A percentile compares a stretch with the other conserved stretches of the same genome.
phyloP scores from a whole-genome alignment of 1,139 yeast genomes.

The Taphrina betulina region DNA sequence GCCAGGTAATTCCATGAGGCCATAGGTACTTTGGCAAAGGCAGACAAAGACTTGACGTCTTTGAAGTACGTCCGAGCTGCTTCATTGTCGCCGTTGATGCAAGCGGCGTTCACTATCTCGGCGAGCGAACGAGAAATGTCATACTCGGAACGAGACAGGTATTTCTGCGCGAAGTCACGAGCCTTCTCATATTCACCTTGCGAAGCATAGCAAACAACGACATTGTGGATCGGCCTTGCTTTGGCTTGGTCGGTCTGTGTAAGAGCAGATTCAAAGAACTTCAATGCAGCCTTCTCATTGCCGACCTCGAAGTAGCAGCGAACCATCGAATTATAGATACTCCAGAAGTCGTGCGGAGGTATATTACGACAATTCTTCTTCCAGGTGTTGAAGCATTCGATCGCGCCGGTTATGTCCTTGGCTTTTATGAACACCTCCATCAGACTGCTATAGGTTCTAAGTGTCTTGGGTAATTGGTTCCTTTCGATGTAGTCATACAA shows the following conservation, averaged over 20 bases:
- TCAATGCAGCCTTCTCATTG: constrained; percentile 41
- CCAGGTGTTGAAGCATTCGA: constrained; percentile 38
- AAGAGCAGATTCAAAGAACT: constrained; percentile 39
- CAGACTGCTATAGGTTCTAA: constrained; percentile 29
- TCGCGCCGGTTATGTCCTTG: constrained; percentile 35
- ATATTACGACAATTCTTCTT: constrained; percentile 33
- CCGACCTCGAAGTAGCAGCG: constrained; percentile 42
- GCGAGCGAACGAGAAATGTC: constrained; percentile 1
- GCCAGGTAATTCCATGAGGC: constrained; percentile 12
- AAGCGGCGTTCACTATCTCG: constrained; percentile 1
- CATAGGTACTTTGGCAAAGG: not conserved
- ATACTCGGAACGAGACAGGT: not conserved
- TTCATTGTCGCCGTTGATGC: constrained; percentile 1
- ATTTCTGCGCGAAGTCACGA: not conserved
- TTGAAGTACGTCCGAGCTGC: not conserved
- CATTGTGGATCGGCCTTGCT: not conserved
- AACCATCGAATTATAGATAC: constrained; percentile 43
- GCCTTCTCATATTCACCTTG: not conserved
- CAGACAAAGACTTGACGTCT: constrained; percentile 4
- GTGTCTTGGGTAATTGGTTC: not conserved
- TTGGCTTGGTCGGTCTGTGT: not conserved
- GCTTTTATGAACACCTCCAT: constrained; percentile 33
- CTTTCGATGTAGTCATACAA: constrained; percentile 8
- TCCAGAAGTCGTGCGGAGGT: constrained; percentile 35
- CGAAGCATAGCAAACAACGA: not conserved